These are phyloP conservation scores for Cladosporium sp. DNA, from an alignment of 2,329 filamentous ascomycete species.

Conservation along the genomic window DNA sequence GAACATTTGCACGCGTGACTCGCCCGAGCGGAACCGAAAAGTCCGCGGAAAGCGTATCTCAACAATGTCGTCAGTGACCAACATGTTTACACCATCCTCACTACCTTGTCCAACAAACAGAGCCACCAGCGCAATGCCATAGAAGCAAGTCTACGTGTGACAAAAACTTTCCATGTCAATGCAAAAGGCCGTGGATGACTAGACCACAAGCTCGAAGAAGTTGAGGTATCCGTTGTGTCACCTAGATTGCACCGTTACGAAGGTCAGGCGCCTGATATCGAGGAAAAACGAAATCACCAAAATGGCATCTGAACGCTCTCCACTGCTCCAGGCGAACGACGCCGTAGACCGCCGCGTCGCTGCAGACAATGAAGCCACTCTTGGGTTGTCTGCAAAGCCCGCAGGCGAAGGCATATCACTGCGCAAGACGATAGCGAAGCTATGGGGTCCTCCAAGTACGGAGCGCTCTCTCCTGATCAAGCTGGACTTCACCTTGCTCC, in stretches of 20 bases:
- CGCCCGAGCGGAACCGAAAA: not conserved
- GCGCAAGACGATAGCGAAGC: not conserved
- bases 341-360: not conserved
- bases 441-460: not conserved
- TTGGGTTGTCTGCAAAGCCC: not conserved
- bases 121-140: not conserved
- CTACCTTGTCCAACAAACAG: not conserved
- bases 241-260: not conserved
- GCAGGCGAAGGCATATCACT: not conserved
- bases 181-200: not conserved
- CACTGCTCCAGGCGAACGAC: not conserved
- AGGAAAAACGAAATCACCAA: not conserved
- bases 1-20: not conserved
- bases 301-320: not conserved
- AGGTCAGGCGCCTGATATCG: not conserved
- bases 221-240: not conserved
- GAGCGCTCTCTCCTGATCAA: not conserved
- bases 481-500: slow-evolving; percentile 13
- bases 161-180: not conserved
- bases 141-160: not conserved
- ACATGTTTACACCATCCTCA: not conserved
- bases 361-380: not conserved
- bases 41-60: not conserved
- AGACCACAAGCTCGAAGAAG: not conserved
- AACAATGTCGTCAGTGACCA: not conserved